Percentiles rank a stretch among this genome's conserved stretches.
Conservation (phyloP, 176 grass and related monocot species). For the Hordeum marinum region DNA sequence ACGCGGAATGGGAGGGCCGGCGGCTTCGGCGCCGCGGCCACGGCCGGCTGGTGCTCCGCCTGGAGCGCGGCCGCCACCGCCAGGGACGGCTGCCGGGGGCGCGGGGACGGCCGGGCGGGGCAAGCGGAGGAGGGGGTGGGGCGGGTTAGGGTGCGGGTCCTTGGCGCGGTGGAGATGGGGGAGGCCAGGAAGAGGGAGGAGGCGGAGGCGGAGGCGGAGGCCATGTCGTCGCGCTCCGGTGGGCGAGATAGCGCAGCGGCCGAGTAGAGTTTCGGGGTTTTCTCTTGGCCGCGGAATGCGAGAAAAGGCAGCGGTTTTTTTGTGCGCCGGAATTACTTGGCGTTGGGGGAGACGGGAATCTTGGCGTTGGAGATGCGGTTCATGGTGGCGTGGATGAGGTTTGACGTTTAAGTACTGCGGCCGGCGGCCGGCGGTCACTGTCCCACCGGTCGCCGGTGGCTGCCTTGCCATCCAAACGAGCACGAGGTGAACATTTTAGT, state of each 20-base stretch:
- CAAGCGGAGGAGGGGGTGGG: not conserved
- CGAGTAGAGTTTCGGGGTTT: not conserved
- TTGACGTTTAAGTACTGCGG: not conserved
- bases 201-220: constrained; percentile 23
- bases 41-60: constrained; percentile 56
- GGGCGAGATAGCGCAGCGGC: constrained; percentile 26
- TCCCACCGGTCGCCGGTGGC: not conserved
- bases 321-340: constrained; percentile 20
- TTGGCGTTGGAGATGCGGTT: constrained; percentile 18
- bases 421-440: too few species aligned
- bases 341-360: not conserved
- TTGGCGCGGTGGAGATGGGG: constrained; percentile 31
- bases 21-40: constrained; percentile 40
- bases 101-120: constrained; percentile 3
- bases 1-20: constrained; percentile 87
- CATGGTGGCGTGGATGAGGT: not conserved
- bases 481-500: too few species aligned
- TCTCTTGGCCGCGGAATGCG: not conserved
- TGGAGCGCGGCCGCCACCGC: constrained; percentile 44
- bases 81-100: not conserved
- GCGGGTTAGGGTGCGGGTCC: not conserved
- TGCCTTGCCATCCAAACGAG: too few species aligned
- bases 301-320: constrained; percentile 19
- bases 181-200: constrained; percentile 48
- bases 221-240: constrained; percentile 45